A percentile compares a stretch with the other conserved stretches of the same genome.
Evolutionary conservation across 2,329 filamentous ascomycete genomes (phyloP).

Genomic region (Rhexocercosporidium sp.): DNA sequence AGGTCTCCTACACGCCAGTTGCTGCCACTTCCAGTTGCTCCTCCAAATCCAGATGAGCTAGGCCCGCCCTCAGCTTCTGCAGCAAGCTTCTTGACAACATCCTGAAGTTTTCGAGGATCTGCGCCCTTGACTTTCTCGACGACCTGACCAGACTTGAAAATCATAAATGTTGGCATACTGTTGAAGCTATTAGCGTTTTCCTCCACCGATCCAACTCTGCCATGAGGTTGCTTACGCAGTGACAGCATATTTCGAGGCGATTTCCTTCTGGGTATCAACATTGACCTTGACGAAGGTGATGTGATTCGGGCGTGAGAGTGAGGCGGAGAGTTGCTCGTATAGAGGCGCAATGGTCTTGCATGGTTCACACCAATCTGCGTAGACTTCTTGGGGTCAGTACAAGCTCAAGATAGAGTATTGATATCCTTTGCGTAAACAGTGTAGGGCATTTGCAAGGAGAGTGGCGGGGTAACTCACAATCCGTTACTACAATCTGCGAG

Average conservation of each 20-base stretch:
- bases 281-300: conserved; percentile 90
- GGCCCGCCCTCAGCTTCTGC: conserved; percentile 60
- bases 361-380: conserved; percentile 83
- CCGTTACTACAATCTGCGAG: conserved; percentile 81
- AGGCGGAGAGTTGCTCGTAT: conserved; percentile 76
- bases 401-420: conserved; percentile 10
- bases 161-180: conserved; percentile 86
- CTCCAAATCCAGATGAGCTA: conserved; percentile 40
- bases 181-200: not conserved
- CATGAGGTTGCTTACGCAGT: conserved; percentile 56
- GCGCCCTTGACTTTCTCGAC: conserved; percentile 76
- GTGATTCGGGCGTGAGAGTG: conserved; percentile 71
- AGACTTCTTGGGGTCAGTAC: conserved; percentile 61
- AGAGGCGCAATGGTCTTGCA: conserved; percentile 84
- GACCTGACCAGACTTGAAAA: conserved; percentile 76
- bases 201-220: not conserved
- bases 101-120: conserved; percentile 71
- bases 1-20: conserved; percentile 77
- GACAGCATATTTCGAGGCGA: conserved; percentile 76
- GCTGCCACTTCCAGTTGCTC: conserved; percentile 47
- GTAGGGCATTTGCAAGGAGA: conserved; percentile 27
- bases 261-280: conserved; percentile 75
- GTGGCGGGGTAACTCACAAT: conserved; percentile 69
- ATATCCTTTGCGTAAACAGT: not conserved
- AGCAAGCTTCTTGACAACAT: conserved; percentile 73